Evolutionary conservation across 1,139 yeast species (phyloP).

Genomic region (Casaregolazyma suthepensis): DNA sequence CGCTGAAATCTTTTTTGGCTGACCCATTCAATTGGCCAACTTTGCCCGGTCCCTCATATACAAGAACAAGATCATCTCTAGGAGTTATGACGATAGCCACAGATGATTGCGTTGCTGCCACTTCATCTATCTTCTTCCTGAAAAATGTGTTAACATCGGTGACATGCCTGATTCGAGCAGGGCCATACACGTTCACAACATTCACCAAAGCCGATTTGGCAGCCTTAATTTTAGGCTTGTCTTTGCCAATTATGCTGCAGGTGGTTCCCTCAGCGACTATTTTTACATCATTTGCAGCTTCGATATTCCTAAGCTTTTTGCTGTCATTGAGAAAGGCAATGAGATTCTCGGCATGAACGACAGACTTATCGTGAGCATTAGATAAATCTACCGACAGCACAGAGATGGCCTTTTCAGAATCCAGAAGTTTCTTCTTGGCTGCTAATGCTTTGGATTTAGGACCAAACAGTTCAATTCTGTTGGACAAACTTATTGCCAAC

Average conservation of each 20-base stretch:
- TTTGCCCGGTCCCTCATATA: slow-evolving; percentile 27
- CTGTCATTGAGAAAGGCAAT: slow-evolving; percentile 58
- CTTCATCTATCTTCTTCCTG: slow-evolving; percentile 42
- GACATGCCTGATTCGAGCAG: slow-evolving; percentile 54
- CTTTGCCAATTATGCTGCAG: slow-evolving; percentile 42
- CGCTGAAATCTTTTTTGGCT: slow-evolving; percentile 20
- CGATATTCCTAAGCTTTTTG: slow-evolving; percentile 37
- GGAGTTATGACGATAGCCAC: slow-evolving; percentile 55
- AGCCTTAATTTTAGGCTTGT: slow-evolving; percentile 40
- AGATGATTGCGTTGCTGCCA: slow-evolving; percentile 37
- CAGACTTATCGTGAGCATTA: slow-evolving; percentile 78
- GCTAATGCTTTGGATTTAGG: slow-evolving; percentile 55
- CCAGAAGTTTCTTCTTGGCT: slow-evolving; percentile 54
- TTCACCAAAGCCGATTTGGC: slow-evolving; percentile 67
- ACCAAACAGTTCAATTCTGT: slow-evolving; percentile 49
- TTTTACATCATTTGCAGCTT: slow-evolving; percentile 42
- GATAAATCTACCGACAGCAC: slow-evolving; percentile 75
- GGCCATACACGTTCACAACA: slow-evolving; percentile 66
- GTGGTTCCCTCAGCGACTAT: slow-evolving; percentile 41
- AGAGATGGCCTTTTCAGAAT: slow-evolving; percentile 47
- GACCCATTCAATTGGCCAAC: not conserved
- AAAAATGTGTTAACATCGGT: slow-evolving; percentile 69
- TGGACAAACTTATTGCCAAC: slow-evolving; percentile 39
- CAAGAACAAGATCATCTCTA: slow-evolving; percentile 41
- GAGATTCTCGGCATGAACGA: slow-evolving; percentile 66